Base-by-base conservation (phyloP, 1,284 basidiomycete genomes). In the Volvariella volvacea region DNA sequence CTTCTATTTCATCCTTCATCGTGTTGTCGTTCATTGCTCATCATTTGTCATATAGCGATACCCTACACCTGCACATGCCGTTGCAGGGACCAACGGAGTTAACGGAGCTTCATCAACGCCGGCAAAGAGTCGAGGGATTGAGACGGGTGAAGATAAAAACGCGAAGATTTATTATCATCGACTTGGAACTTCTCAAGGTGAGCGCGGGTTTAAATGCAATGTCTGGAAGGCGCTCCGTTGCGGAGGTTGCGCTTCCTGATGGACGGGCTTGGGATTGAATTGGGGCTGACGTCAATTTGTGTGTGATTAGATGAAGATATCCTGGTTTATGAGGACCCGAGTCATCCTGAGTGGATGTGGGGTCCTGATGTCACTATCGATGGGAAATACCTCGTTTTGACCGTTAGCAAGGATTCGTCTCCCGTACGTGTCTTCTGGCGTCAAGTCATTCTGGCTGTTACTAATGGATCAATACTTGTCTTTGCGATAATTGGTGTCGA, bases 111-210 rank as follows among this genome's bases (percentile, higher is more conserved):
- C 6, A 6, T 6, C 6, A 12, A 12, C 25, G 6, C 6, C 25
- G 9, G 14, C 16, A 28, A 16, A 7, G 12, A 28, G 6, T 6
- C 6, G 12, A 28, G 79, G 80, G 4, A 81, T 76, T 15, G 78
- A 83, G 52, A 88, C 80, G 0, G 69, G 73, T 16, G 70, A 70
- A 31, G 85, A 88, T 60, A 59, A 71, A 50, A 73, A 89, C 54
- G 83, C 86, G 0, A 80, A 77, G 78, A 59, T 90, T 14, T 88
- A 78, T 57, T 91, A 87, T 59, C 87, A 91, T 55, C 69, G 66
- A 39, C 52, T 90, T 39, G 82, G 82, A 31, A 87, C 85, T 3
- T 53, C 69, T 14, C 88, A 89, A 61, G 72, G 84, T 85, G 61
- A 47, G 68, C n/a, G n/a, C n/a, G n/a, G n/a, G n/a, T n/a, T 60